These are phyloP conservation scores for Starmerella sirachaensis DNA, from an alignment of 805 yeast species.

Conservation along the genomic window DNA sequence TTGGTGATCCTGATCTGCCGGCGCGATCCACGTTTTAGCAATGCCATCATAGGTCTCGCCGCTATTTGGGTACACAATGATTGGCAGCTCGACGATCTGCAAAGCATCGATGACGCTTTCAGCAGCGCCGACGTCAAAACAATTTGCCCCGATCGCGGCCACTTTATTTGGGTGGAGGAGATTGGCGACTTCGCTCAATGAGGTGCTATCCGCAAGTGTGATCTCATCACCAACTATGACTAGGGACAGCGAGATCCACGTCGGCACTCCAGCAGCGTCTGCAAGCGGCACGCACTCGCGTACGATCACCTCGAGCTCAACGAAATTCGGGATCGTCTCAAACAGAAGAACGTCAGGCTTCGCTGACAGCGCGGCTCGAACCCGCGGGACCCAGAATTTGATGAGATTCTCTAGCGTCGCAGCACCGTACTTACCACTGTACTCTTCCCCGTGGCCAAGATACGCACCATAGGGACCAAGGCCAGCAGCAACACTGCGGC, in stretches of 20 bases:
- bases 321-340: constrained; percentile 59
- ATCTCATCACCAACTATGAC: constrained; percentile 24
- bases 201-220: constrained; percentile 41
- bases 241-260: constrained; percentile 40
- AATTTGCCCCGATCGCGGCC: constrained; percentile 53
- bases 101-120: constrained; percentile 32
- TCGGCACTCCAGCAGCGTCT: constrained; percentile 26
- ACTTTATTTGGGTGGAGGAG: constrained; percentile 24
- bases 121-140: constrained; percentile 41
- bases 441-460: constrained; percentile 58
- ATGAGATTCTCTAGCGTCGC: constrained; percentile 32
- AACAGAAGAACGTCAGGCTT: constrained; percentile 45
- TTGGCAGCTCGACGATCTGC: constrained; percentile 26
- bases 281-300: constrained; percentile 30
- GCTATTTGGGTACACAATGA: constrained; percentile 62
- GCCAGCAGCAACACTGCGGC: constrained; percentile 42
- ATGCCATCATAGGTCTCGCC: constrained; percentile 52
- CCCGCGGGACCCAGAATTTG: constrained; percentile 41
- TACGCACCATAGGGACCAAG: constrained; percentile 72
- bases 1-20: constrained; percentile 6
- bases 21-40: constrained; percentile 34
- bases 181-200: constrained; percentile 29
- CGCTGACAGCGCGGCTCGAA: constrained; percentile 30
- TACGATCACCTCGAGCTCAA: constrained; percentile 43
- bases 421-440: constrained; percentile 52